Conservation (phyloP, 305 asterid genomes). For the Plantago coronopus region DNA sequence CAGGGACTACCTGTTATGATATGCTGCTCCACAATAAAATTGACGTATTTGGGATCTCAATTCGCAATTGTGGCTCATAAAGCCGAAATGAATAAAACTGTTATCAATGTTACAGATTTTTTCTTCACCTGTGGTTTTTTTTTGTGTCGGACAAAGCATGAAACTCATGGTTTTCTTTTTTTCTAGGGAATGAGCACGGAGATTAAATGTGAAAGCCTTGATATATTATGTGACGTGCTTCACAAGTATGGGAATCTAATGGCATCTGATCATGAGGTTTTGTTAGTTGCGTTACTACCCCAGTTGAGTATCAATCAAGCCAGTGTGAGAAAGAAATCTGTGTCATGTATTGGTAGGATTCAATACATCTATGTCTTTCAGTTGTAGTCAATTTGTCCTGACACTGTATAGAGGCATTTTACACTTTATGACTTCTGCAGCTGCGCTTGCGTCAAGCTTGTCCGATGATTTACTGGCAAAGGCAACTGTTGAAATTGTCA, state of each 20-base stretch:
- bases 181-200: conserved; percentile 77
- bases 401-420: conserved; percentile 21
- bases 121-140: background rate
- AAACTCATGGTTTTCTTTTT: conserved; percentile 18
- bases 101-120: background rate
- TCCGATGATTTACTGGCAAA: conserved; percentile 93
- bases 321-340: conserved; percentile 91
- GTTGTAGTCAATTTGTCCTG: conserved; percentile 9
- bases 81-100: background rate
- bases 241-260: conserved; percentile 92
- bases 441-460: conserved; percentile 91
- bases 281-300: conserved; percentile 74
- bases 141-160: conserved; percentile 10
- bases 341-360: conserved; percentile 85
- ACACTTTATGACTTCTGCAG: conserved; percentile 42
- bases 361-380: conserved; percentile 12
- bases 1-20: background rate
- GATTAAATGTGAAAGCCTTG: conserved; percentile 96
- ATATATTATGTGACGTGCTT: conserved; percentile 89
- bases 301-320: conserved; percentile 88
- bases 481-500: conserved; percentile 81
- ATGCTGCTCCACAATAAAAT: background rate
- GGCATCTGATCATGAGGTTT: conserved; percentile 75
- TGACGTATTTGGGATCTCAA: conserved; percentile 5
- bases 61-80: background rate